A percentile compares a stretch with the other conserved stretches of the same genome.
Evolutionary conservation across 495 filamentous ascomycete species (phyloP).

Genomic region (Xylaria telfairii): DNA sequence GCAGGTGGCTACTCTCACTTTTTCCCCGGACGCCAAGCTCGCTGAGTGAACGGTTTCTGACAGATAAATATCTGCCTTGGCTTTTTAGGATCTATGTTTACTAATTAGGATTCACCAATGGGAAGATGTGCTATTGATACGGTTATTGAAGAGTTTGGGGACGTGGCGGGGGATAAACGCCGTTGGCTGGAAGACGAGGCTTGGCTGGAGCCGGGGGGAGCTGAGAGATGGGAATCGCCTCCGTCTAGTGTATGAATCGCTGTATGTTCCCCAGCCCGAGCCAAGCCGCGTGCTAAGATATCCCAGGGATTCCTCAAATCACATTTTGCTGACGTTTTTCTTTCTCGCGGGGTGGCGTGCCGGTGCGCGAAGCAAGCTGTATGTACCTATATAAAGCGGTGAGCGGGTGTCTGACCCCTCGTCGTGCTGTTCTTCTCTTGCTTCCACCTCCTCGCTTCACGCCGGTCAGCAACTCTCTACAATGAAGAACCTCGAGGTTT

Average conservation of each 20-base stretch:
- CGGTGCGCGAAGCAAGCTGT: not conserved
- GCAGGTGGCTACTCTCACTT: not conserved
- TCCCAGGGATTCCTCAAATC: not conserved
- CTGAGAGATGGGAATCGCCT: constrained; percentile 8
- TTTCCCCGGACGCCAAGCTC: not conserved
- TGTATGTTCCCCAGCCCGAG: not conserved
- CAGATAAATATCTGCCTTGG: not conserved
- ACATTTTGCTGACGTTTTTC: not conserved
- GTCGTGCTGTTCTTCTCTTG: not conserved
- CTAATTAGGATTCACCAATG: not conserved
- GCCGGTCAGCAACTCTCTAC: not conserved
- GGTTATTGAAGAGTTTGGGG: not conserved
- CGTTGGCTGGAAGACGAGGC: constrained; percentile 10
- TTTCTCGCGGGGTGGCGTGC: not conserved
- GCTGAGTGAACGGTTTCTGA: not conserved
- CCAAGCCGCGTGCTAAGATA: constrained; percentile 6
- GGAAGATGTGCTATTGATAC: not conserved
- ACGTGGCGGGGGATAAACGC: not conserved
- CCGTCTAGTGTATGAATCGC: not conserved
- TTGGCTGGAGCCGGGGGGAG: not conserved
- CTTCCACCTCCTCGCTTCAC: not conserved
- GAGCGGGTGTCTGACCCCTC: not conserved
- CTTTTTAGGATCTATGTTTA: not conserved
- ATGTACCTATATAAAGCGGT: constrained; percentile 23
- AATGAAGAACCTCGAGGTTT: constrained; percentile 19